Evolutionary conservation across 2,329 filamentous ascomycete species (phyloP), one percentile per base, ranked within the genome.

Genomic region (Mariannaea sp.): DNA sequence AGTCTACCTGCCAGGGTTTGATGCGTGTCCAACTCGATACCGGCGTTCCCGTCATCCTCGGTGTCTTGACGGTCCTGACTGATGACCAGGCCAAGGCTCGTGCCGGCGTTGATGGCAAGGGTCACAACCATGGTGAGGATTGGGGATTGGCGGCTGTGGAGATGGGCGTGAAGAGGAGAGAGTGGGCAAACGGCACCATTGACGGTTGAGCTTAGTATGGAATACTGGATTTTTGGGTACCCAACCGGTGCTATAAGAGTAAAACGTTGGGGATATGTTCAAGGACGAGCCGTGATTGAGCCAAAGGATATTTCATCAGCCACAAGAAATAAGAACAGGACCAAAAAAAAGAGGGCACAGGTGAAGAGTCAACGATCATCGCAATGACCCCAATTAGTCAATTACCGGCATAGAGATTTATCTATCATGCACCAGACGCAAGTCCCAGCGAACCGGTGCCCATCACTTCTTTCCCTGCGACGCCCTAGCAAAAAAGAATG

Each of bases 111-210:
- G 73, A 76, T n/a, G 68, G 69, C 47, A 69, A 71, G 56, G 79
- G 84, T 63, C 94, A 97, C 72, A 97, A 97, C 75, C 93, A 99
- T 75, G 94, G 94, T 22, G 88, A 94, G 76, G 93, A 97, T 73
- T 99, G 94, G 94, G 94, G 94, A 3, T 80, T 85, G 64, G 94
- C 93, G 16, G 94, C 94, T 5, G 94, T 99, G 27, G 94, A 99
- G 80, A 82, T 99, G 78, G 92, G 89, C 5, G 82, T 89, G 14
- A 97, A 96, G 85, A 85, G 89, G 70, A 88, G 80, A 73, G 87
- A 85, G 44, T 97, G 92, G 93, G 82, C 84, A 3, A 83, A 87
- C 58, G 92, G 92, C 38, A 80, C 77, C 68, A 76, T 84, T 49
- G 79, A 80, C 55, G 72, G 72, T 27, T 75, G 65, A 52, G 48